These are phyloP conservation scores for Flaveria bidentis DNA, from an alignment of 129 eudicot genomes.

Conservation along the genomic window DNA sequence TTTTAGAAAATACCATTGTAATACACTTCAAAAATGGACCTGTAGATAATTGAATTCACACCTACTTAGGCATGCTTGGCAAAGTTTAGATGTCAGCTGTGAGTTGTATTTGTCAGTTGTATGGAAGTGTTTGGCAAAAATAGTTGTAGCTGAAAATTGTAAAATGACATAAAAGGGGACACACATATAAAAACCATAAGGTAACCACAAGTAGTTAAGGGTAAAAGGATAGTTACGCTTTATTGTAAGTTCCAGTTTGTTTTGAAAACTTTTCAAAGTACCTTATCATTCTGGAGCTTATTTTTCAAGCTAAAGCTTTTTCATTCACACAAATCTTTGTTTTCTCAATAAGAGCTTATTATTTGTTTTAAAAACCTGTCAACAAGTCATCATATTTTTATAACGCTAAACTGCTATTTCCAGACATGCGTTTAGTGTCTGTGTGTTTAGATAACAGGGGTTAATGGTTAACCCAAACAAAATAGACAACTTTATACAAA, in stretches of 20 bases:
- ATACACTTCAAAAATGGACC: not conserved
- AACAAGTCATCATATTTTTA: not conserved
- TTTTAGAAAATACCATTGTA: not conserved
- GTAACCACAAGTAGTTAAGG: not conserved
- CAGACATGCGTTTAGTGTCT: no score
- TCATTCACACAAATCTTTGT: not conserved
- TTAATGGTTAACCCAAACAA: no score
- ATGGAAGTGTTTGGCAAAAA: not conserved
- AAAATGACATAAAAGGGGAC: not conserved
- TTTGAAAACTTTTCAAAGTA: not conserved
- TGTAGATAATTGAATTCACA: not conserved
- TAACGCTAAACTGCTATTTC: no score
- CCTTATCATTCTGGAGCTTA: not conserved
- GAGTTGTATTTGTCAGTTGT: not conserved
- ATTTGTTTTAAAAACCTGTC: not conserved
- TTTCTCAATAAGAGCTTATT: not conserved
- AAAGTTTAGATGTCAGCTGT: not conserved
- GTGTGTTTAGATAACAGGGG: no score
- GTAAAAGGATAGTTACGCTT: not conserved
- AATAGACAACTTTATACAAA: not conserved
- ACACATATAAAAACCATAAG: not conserved
- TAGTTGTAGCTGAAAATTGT: not conserved
- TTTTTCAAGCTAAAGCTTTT: not conserved
- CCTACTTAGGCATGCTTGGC: constrained; percentile 1
- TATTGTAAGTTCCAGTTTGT: not conserved